Conservation (phyloP, 495 filamentous ascomycete genomes). For the Xylaria venustula region DNA sequence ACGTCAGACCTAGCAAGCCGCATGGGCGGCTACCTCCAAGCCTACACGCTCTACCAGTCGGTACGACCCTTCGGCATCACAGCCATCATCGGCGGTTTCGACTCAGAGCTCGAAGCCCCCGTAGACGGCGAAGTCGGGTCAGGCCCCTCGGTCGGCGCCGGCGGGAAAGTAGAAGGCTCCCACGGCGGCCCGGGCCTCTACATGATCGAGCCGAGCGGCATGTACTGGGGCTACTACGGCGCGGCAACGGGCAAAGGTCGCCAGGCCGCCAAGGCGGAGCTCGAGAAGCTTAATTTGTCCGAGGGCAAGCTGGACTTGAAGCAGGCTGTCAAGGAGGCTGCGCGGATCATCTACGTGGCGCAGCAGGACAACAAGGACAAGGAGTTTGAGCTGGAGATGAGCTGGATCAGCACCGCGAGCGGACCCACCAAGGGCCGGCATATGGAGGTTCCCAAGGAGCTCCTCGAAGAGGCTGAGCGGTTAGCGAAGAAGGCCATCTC, state of each 20-base stretch:
- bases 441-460: conserved; percentile 83
- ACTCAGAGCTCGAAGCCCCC: conserved; percentile 71
- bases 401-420: conserved; percentile 81
- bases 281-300: conserved; percentile 93
- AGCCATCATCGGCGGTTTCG: conserved; percentile 90
- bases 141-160: conserved; percentile 73
- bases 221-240: conserved; percentile 98
- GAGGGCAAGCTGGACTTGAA: conserved; percentile 70
- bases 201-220: conserved; percentile 97
- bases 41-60: conserved; percentile 93
- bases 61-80: conserved; percentile 96
- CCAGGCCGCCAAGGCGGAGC: conserved; percentile 93
- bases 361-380: conserved; percentile 98
- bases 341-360: conserved; percentile 91
- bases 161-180: conserved; percentile 72
- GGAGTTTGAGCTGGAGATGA: conserved; percentile 99
- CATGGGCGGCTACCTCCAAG: conserved; percentile 93
- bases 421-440: conserved; percentile 90
- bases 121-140: conserved; percentile 86
- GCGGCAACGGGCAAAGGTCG: conserved; percentile 95
- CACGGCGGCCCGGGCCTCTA: conserved; percentile 89
- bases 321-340: conserved; percentile 93
- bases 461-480: conserved; percentile 87
- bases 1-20: conserved; percentile 80
- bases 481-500: conserved; percentile 78